Evolutionary conservation across 805 yeast species (phyloP).

Genomic region (Saccharomycopsis fermentans): DNA sequence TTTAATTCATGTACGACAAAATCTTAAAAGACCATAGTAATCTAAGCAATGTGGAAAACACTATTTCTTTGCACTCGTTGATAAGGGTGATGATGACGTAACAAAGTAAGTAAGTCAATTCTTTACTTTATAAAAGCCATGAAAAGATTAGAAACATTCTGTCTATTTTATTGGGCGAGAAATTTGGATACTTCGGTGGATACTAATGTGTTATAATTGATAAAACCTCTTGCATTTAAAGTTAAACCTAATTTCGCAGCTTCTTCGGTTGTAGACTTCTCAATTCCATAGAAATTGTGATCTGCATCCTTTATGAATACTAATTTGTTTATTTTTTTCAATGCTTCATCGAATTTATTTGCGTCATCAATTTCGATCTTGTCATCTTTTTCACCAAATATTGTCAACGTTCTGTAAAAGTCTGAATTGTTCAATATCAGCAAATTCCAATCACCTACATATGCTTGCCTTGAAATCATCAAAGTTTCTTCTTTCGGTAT

Average conservation of each 20-base stretch:
- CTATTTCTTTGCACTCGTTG: too few species aligned
- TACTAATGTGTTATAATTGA: constrained; percentile 52
- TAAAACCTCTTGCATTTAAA: constrained; percentile 32
- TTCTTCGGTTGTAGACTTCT: constrained; percentile 27
- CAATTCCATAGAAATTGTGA: constrained; percentile 64
- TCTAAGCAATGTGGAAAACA: too few species aligned
- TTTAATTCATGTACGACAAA: neutral
- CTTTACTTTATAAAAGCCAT: too few species aligned
- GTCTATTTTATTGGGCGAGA: neutral
- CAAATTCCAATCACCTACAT: constrained; percentile 27
- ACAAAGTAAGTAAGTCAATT: too few species aligned
- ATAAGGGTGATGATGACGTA: too few species aligned
- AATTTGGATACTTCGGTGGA: constrained; percentile 31
- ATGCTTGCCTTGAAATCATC: constrained; percentile 34
- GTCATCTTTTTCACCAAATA: constrained; percentile 62
- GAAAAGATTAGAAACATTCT: too few species aligned
- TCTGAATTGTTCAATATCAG: constrained; percentile 32
- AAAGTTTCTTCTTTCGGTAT: constrained; percentile 42
- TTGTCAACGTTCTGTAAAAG: constrained; percentile 43
- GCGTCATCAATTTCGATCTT: constrained; percentile 59
- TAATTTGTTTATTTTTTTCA: constrained; percentile 42
- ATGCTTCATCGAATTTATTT: constrained; percentile 41
- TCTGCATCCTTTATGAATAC: constrained; percentile 59
- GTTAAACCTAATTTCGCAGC: constrained; percentile 32
- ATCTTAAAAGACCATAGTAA: too few species aligned